These are phyloP conservation scores for Trichoderma sp. DNA, from an alignment of 2,329 filamentous ascomycete genomes.

Conservation along the genomic window DNA sequence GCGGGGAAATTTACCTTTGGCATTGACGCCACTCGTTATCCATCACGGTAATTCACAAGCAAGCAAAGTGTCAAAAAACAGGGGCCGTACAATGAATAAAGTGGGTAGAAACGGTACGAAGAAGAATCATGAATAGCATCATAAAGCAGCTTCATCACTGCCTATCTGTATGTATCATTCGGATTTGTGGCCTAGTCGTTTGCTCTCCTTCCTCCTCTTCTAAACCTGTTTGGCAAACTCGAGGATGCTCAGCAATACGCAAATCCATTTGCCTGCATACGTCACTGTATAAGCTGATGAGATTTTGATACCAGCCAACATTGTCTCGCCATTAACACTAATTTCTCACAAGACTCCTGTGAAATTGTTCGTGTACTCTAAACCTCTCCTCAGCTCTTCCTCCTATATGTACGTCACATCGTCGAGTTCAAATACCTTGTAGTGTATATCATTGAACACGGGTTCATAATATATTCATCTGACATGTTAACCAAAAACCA, in stretches of 20 bases:
- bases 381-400: not conserved
- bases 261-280: not conserved
- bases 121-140: not conserved
- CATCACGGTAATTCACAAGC: not conserved
- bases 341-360: not conserved
- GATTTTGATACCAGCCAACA: not conserved
- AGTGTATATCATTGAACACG: not conserved
- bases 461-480: not conserved
- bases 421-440: not conserved
- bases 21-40: not conserved
- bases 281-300: not conserved
- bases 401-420: conserved; percentile 1
- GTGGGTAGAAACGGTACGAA: not conserved
- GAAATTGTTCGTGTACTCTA: not conserved
- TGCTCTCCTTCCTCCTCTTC: not conserved
- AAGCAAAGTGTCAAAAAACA: not conserved
- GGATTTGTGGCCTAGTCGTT: not conserved
- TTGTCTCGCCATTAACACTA: not conserved
- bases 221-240: not conserved
- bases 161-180: not conserved
- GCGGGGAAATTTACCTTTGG: not conserved
- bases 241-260: not conserved
- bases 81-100: not conserved
- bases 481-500: conserved; percentile 1
- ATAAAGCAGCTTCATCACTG: not conserved